A percentile compares a stretch with the other conserved stretches of the same genome.
These are phyloP conservation scores for Chaetomium strumarium DNA, from an alignment of 2,329 filamentous ascomycete genomes.

Conservation along the genomic window DNA sequence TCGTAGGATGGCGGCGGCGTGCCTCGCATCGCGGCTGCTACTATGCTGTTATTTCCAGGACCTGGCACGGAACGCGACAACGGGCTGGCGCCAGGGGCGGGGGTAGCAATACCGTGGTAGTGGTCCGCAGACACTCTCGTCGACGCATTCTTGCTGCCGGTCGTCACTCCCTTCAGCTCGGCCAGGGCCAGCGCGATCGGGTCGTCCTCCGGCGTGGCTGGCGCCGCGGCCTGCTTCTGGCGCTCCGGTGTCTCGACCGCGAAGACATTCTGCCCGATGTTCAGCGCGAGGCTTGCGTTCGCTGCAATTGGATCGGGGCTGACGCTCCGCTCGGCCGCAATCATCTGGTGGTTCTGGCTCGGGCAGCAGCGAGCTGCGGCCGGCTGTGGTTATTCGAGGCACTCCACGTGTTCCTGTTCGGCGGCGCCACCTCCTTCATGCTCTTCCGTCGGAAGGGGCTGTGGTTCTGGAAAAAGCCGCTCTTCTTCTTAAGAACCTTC, in stretches of 20 bases:
- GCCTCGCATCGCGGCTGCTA: constrained; percentile 56
- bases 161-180: constrained; percentile 76
- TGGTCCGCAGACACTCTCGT: constrained; percentile 89
- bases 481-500: constrained; percentile 63
- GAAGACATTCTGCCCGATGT: constrained; percentile 94
- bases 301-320: constrained; percentile 88
- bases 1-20: constrained; percentile 88
- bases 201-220: constrained; percentile 60
- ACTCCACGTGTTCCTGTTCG: constrained; percentile 57
- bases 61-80: constrained; percentile 39
- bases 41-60: constrained; percentile 35
- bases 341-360: constrained; percentile 30
- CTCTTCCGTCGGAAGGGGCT: constrained; percentile 92
- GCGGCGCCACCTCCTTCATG: constrained; percentile 56
- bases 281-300: constrained; percentile 85
- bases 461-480: constrained; percentile 88
- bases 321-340: constrained; percentile 39
- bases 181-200: constrained; percentile 90
- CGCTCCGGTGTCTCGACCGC: constrained; percentile 77
- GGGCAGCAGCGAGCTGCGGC: constrained; percentile 15
- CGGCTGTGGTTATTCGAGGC: constrained; percentile 28
- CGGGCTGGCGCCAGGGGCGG: constrained; percentile 39
- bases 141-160: constrained; percentile 66
- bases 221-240: constrained; percentile 38
- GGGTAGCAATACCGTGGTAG: constrained; percentile 88